Evolutionary conservation across 2,329 filamentous ascomycete species (phyloP), one percentile per base, ranked within the genome.

Genomic region (Rutstroemia sp.): DNA sequence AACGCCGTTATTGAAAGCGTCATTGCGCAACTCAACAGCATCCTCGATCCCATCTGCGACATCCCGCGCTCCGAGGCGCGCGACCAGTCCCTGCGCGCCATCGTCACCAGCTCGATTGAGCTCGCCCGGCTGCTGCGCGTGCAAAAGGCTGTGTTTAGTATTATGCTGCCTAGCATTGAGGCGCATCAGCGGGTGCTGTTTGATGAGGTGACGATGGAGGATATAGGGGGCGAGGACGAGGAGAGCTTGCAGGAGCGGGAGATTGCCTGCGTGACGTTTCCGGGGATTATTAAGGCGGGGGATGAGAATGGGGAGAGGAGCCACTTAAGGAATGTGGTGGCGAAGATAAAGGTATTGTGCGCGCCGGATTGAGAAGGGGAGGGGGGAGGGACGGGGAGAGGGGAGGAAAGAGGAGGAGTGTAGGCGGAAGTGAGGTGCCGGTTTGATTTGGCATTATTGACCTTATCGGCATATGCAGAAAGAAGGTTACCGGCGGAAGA

Each of bases 301-400:
- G 82, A 87, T 67, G 83, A 86, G 71, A 80, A 77, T 59, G 84
- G 84, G 23, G 76, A 78, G 40, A 78, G 83, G 60, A 69, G 79
- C 63, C 78, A 86, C 64, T 78, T 81, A 59, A 75, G 76, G 44
- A 87, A 87, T 65, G 76, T 87, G 47, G 80, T 88, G 61, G 73
- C 78, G 57, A 87, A 86, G 70, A 81, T 83, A n/a, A 79, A 78
- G 63, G 84, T 88, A 5, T 70, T 87, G 48, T 86, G 83, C 55
- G 62, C 63, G 34, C 63, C 66, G 34, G 67, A 69, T 53, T 69
- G 62, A 39, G 42, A 36, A 39, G 17, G 8, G 5, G 23, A 30
- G 27, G 36, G 36, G n/a, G 17, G 30, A 30, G 23, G 23, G 42
- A 10, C 14, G 17, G 8, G 8, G 23, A 30, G 27, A 25, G 19